Evolutionary conservation across 2,329 filamentous ascomycete genomes (phyloP).

Genomic region (Monilinia polystroma): DNA sequence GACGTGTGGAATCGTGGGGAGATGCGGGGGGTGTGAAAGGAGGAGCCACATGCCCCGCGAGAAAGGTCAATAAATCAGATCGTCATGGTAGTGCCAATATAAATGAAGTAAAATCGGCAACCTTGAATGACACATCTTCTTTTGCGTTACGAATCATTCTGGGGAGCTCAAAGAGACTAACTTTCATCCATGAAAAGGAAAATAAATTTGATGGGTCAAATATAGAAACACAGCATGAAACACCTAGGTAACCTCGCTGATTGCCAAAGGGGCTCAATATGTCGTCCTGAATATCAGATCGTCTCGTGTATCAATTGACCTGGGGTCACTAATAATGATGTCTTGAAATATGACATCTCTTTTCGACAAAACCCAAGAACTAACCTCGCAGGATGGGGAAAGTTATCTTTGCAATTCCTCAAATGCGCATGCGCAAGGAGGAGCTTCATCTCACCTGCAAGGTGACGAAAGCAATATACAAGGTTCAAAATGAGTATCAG

Average conservation of each 20-base stretch:
- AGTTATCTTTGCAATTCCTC: neutral
- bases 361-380: neutral
- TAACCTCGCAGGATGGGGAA: neutral
- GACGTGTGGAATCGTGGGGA: neutral
- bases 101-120: neutral
- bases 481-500: neutral
- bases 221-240: neutral
- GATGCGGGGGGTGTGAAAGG: neutral
- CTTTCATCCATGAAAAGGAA: neutral
- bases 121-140: neutral
- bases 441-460: neutral
- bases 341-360: neutral
- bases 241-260: neutral
- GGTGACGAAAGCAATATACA: neutral
- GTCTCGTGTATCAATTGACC: neutral
- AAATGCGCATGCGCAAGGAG: neutral
- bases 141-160: neutral
- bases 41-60: neutral
- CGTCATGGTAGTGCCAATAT: neutral
- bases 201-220: neutral
- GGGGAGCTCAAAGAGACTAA: neutral
- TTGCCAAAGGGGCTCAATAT: neutral
- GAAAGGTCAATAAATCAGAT: neutral
- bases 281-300: neutral
- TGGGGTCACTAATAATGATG: neutral